phyloP scores from a whole-genome alignment of 305 asterid genomes.

The Euphrasia arctica region DNA sequence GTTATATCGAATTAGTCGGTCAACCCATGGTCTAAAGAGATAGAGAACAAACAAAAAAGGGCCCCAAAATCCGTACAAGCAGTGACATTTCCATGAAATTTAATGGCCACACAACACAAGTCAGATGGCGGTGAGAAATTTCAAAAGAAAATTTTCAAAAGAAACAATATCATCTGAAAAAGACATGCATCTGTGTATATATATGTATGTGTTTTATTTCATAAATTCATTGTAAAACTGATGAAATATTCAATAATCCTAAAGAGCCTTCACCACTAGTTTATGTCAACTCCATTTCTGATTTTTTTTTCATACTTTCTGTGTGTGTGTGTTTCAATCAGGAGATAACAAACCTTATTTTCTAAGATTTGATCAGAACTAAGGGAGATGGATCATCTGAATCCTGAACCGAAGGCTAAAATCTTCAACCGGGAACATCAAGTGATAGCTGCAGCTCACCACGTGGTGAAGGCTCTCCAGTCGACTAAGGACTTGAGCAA shows the following conservation, averaged over 20 bases:
- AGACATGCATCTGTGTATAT: no score
- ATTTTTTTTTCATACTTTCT: no score
- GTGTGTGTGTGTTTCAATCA: no score
- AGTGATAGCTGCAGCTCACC: slow-evolving; percentile 55
- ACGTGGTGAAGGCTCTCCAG: slow-evolving; percentile 55
- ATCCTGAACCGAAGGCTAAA: not conserved
- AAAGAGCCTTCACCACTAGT: not conserved
- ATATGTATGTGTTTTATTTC: no score
- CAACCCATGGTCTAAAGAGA: not conserved
- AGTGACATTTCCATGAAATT: slow-evolving; percentile 2
- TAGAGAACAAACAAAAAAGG: not conserved
- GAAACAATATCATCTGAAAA: not conserved
- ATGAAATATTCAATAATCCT: not conserved
- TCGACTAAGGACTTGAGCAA: slow-evolving; percentile 30
- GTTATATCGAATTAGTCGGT: not conserved
- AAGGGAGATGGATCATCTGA: not conserved
- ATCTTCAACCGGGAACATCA: slow-evolving; percentile 43
- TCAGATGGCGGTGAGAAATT: not conserved
- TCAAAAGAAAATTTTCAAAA: not conserved
- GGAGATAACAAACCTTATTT: no score
- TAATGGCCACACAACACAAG: not conserved
- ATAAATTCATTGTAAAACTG: no score
- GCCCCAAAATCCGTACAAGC: not conserved
- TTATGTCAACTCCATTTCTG: not conserved
- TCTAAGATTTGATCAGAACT: no score